phyloP scores from a whole-genome alignment of 495 filamentous ascomycete species.

The Zalerion maritima region DNA sequence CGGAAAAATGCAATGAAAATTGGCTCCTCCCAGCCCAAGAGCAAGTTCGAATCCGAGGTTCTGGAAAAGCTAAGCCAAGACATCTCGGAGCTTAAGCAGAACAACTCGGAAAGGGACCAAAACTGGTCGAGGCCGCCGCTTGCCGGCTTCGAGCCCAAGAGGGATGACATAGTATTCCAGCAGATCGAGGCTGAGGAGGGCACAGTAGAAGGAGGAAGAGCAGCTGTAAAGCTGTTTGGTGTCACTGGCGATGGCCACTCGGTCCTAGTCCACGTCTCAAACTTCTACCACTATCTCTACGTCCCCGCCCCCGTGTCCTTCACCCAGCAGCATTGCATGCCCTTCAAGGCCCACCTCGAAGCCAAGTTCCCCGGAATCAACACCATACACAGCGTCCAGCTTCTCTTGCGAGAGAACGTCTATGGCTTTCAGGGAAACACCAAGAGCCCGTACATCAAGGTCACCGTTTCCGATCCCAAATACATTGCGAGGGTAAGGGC shows the following conservation, averaged over 20 bases:
- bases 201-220: slow-evolving; percentile 50
- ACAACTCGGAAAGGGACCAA: slow-evolving; percentile 85
- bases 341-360: slow-evolving; percentile 67
- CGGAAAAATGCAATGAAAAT: slow-evolving; percentile 45
- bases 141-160: slow-evolving; percentile 50
- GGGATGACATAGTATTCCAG: slow-evolving; percentile 70
- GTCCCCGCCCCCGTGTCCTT: slow-evolving; percentile 79
- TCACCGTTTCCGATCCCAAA: slow-evolving; percentile 80
- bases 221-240: slow-evolving; percentile 79
- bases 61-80: slow-evolving; percentile 91
- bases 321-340: slow-evolving; percentile 54
- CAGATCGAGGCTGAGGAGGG: slow-evolving; percentile 94
- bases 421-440: slow-evolving; percentile 86
- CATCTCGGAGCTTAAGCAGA: slow-evolving; percentile 66
- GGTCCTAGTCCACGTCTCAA: slow-evolving; percentile 85
- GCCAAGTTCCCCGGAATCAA: slow-evolving; percentile 42
- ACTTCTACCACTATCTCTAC: slow-evolving; percentile 93
- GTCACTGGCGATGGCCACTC: slow-evolving; percentile 95
- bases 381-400: slow-evolving; percentile 56
- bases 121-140: slow-evolving; percentile 76
- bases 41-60: slow-evolving; percentile 84
- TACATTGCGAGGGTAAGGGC: slow-evolving; percentile 56
- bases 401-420: slow-evolving; percentile 75
- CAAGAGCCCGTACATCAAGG: slow-evolving; percentile 83
- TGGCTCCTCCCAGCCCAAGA: slow-evolving; percentile 73